Evolutionary conservation across 31 red algal species (phyloP).

Genomic region (Odonthalia washingtoniensis): DNA sequence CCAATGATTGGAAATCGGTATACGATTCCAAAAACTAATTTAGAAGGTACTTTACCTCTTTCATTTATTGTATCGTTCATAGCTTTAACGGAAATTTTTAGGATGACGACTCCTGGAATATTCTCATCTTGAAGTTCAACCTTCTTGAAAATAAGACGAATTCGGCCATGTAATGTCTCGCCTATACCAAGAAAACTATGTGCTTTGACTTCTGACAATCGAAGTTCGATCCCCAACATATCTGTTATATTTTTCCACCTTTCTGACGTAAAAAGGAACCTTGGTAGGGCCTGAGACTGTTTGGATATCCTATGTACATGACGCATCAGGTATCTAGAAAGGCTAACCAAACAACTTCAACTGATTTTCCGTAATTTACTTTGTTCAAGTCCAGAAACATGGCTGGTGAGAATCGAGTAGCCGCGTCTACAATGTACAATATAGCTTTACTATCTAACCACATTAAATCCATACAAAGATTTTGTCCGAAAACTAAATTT

Average conservation of each 20-base stretch:
- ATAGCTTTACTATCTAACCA: no score
- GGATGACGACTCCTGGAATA: background rate
- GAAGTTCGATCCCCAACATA: background rate
- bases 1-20: background rate
- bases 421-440: no score
- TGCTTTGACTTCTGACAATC: no score
- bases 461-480: no score
- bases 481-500: no score
- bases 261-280: slow-evolving; percentile 34
- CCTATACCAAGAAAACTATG: slow-evolving; percentile 33
- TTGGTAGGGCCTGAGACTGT: background rate
- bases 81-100: slow-evolving; percentile 8
- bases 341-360: no score
- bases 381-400: no score
- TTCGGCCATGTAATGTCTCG: slow-evolving; percentile 27
- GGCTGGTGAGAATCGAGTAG: no score
- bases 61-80: slow-evolving; percentile 44
- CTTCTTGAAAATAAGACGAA: slow-evolving; percentile 18
- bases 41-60: slow-evolving; percentile 29
- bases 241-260: slow-evolving; percentile 17
- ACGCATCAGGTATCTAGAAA: no score
- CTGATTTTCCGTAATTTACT: background rate
- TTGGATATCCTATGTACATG: no score
- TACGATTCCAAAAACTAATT: slow-evolving; percentile 40
- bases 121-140: background rate